These are phyloP conservation scores for Yamadazyma triangularis DNA, from an alignment of 1,139 yeast genomes.

Conservation along the genomic window DNA sequence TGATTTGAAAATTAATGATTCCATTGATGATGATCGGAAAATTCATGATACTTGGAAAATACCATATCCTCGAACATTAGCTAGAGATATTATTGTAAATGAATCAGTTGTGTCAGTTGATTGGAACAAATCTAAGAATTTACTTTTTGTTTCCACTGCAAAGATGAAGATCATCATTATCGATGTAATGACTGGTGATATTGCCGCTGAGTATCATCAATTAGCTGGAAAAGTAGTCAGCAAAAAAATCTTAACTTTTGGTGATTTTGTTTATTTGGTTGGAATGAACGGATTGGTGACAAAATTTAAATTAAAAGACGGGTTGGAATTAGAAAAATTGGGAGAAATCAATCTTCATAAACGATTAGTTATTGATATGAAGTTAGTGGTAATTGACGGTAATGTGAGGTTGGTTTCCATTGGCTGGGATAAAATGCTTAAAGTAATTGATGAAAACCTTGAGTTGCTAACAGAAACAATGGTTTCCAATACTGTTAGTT, in stretches of 20 bases:
- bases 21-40: too few relatives aligned
- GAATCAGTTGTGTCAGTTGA: constrained; percentile 13
- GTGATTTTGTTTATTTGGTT: constrained; percentile 19
- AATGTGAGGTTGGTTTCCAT: constrained; percentile 45
- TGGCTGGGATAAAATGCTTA: constrained; percentile 59
- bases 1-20: constrained; percentile 8
- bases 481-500: constrained; percentile 20
- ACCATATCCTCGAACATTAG: constrained; percentile 30
- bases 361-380: constrained; percentile 31
- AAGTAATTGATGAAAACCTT: constrained; percentile 17
- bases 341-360: constrained; percentile 22
- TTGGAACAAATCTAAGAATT: constrained; percentile 5
- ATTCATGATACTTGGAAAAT: constrained; percentile 27
- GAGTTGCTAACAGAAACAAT: constrained; percentile 9
- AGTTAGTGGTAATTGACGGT: constrained; percentile 12
- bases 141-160: constrained; percentile 21
- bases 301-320: constrained; percentile 10
- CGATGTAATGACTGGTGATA: constrained; percentile 12
- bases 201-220: constrained; percentile 9
- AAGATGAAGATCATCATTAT: constrained; percentile 20
- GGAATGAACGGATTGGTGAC: constrained; percentile 38
- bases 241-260: constrained; percentile 24
- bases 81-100: constrained; percentile 17
- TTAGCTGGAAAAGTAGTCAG: constrained; percentile 23
- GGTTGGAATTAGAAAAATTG: constrained; percentile 7